These are phyloP conservation scores for Fragaria vesca DNA, from an alignment of 306 rosid genomes.

Conservation along the genomic window DNA sequence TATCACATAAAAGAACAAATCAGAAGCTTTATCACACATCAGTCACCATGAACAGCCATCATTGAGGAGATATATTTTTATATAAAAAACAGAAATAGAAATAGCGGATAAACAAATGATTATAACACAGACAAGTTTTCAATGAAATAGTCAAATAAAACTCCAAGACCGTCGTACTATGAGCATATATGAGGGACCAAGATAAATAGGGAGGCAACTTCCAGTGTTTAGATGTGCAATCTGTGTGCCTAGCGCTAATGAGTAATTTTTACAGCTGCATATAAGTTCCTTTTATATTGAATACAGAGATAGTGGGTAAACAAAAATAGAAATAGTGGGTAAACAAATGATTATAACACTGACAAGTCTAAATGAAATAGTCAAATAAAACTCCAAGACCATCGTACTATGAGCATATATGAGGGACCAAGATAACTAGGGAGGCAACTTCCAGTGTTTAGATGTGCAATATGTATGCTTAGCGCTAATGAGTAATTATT, in stretches of 20 bases:
- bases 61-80: not conserved
- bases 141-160: not conserved
- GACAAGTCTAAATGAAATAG: no score
- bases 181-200: not conserved
- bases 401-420: not conserved
- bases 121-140: not conserved
- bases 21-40: not conserved
- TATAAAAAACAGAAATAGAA: not conserved
- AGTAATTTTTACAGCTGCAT: not conserved
- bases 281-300: not conserved
- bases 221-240: not conserved
- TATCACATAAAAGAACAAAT: not conserved
- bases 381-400: not conserved
- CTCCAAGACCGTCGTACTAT: not conserved
- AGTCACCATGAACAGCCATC: conserved; percentile 17
- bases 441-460: not conserved
- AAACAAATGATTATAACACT: not conserved
- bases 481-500: not conserved
- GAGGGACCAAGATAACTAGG: not conserved
- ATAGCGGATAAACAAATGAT: not conserved
- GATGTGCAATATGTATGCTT: not conserved
- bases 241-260: not conserved
- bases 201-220: not conserved
- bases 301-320: not conserved
- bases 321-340: not conserved